Base-by-base conservation (phyloP, 129 eudicot genomes). In the Arctium lappa region DNA sequence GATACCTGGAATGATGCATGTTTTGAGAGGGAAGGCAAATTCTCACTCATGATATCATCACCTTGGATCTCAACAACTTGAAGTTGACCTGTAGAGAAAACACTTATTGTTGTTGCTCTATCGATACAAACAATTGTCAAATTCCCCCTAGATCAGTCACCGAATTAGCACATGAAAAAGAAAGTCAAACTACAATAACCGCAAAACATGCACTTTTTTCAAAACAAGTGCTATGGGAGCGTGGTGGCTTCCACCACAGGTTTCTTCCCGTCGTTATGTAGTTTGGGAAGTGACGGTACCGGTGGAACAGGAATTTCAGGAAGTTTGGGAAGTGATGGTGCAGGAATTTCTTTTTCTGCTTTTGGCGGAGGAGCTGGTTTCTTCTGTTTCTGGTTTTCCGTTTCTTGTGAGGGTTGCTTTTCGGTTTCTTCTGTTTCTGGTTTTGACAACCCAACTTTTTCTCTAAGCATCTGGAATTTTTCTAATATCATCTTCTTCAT, bases 401-500 rank as follows among this genome's bases (percentile, higher is more conserved):
- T 42, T 42, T 42, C 50, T 42, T 42, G 50, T 44, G 84, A 30
- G 42, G 84, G 16, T 22, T 46, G 37, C 44, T 88, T 83, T 68
- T 77, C 83, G 10, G 27, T 85, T 66, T 84, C 75, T 34, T 84
- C 86, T 3, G 79, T 34, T 48, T 88, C 87, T 79, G 74, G 89
- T 86, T 86, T 83, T 18, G 89, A 82, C 70, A 91, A 75, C 36
- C 97, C 91, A 4, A 86, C 69, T 72, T 93, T 91, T 69, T 85
- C 91, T 82, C 93, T 87, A 1, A 93, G 83, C 84, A 42, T 69
- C 83, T 85, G 80, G 69, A 93, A 77, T 79, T 89, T 91, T 75
- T 91, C 97, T 69, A 86, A 73, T 42, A 93, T 86, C 76, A 87
- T 89, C 79, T 86, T 85, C 87, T 87, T 86, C 36, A 78, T 92